Base-by-base conservation (phyloP, 306 rosid species). In the Sophora flavescens region DNA sequence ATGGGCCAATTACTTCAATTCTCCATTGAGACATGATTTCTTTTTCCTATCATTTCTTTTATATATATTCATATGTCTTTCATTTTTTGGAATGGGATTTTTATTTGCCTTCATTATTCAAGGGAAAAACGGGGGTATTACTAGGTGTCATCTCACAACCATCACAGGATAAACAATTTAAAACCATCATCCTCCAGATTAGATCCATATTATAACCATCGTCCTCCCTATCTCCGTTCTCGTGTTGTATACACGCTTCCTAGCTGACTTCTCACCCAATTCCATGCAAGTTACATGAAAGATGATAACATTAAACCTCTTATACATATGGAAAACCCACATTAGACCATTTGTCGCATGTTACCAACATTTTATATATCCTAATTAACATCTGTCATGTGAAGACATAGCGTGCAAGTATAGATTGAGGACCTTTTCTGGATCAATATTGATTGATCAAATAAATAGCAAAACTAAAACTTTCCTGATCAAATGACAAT, bases 361-460 rank as follows among this genome's bases (percentile, higher is more conserved):
- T 48, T 16, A 47, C 39, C 52, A 6, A 41, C 51, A 56, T 17
- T 41, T 42, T 54, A 61, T 42, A 8, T 26, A 62, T 16, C 59
- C 35, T 53, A 67, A 45, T 15, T 41, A 42, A 13, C 66, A 26
- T 9, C 50, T 44, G 32, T 6, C 67, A 75, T 54, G 0, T 51
- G 8, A 60, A 2, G 10, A 54, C 73, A 68, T 52, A 13, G 52
- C 45, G 16, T 42, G 63, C 52, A 48, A 60, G 38, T 59, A 66
- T 60, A 74, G 75, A 81, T 41, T 62, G 75, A 32, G 33, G 30
- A 30, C 62, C 48, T 52, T 60, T 59, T 57, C 62, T n/a, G 59
- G 41, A 47, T 52, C 32, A 57, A 10, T 22, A 44, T 44, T 44
- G 13, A 50, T 35, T 7, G 30, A 30, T 78, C 53, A 41, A 42